These are phyloP conservation scores for Alternaria viburni DNA, from an alignment of 2,329 filamentous ascomycete genomes.

Conservation along the genomic window DNA sequence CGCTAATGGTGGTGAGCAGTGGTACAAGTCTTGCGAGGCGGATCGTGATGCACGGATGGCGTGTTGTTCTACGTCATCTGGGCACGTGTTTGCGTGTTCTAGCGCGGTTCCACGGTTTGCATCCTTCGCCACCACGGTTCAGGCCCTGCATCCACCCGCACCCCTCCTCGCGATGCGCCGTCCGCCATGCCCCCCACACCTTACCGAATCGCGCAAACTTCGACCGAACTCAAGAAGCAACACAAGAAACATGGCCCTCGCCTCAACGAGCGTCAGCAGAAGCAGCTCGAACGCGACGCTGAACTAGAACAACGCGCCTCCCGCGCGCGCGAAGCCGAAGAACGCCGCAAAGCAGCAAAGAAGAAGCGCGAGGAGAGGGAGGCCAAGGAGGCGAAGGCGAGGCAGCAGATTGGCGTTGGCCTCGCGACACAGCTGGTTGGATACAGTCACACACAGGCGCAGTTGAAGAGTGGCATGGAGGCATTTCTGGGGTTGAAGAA, in stretches of 20 bases:
- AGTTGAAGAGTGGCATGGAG: conserved; percentile 49
- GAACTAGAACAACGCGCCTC: conserved; percentile 44
- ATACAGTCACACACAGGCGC: conserved; percentile 47
- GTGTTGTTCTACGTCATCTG: not conserved
- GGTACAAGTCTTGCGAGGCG: not conserved
- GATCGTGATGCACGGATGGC: not conserved
- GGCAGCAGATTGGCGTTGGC: conserved; percentile 41
- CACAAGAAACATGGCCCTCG: conserved; percentile 39
- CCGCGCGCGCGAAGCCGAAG: conserved; percentile 41
- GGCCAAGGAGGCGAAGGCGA: conserved; percentile 35
- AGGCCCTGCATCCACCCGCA: not conserved
- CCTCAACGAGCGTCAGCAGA: conserved; percentile 34
- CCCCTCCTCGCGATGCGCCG: conserved; percentile 10
- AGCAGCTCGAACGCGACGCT: conserved; percentile 38
- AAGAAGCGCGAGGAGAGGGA: conserved; percentile 43
- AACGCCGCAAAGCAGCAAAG: conserved; percentile 34
- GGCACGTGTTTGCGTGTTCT: conserved; percentile 11
- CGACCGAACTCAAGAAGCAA: conserved; percentile 42
- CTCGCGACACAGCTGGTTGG: conserved; percentile 49
- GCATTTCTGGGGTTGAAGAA: conserved; percentile 40
- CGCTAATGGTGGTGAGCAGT: not conserved
- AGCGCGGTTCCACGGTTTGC: conserved; percentile 8
- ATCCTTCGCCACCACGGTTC: conserved; percentile 5
- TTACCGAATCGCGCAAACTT: conserved; percentile 41
- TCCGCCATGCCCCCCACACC: conserved; percentile 33